A percentile compares a stretch with the other conserved stretches of the same genome.
These are phyloP conservation scores for Penicillium bialowiezense DNA, from an alignment of 495 filamentous ascomycete genomes.

Conservation along the genomic window DNA sequence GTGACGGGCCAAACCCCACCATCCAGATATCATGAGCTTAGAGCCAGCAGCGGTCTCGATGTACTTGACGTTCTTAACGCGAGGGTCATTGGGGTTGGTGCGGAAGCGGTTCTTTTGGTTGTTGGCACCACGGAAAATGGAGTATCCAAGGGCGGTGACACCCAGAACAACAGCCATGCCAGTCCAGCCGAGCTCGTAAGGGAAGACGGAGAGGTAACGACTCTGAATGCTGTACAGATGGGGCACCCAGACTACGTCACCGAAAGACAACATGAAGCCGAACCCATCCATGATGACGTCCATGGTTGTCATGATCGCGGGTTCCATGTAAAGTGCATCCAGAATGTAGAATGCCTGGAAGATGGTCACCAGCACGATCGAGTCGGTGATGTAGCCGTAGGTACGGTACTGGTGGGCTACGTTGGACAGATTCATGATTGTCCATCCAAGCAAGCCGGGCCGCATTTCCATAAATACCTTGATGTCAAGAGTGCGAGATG, in stretches of 20 bases:
- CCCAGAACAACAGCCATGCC: conserved; percentile 61
- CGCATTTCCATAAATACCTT: conserved; percentile 89
- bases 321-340: conserved; percentile 86
- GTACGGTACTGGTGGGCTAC: conserved; percentile 82
- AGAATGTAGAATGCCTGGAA: conserved; percentile 84
- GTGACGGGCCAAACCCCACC: conserved; percentile 92
- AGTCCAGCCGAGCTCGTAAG: conserved; percentile 65
- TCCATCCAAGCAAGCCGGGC: conserved; percentile 88
- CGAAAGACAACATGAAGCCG: conserved; percentile 95
- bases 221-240: conserved; percentile 85
- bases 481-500: conserved; percentile 70
- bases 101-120: conserved; percentile 94
- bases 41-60: conserved; percentile 83
- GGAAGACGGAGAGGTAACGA: conserved; percentile 84
- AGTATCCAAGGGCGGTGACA: conserved; percentile 69
- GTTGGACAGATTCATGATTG: conserved; percentile 81
- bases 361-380: conserved; percentile 74
- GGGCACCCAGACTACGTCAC: conserved; percentile 91
- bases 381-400: conserved; percentile 81
- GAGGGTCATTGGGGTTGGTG: conserved; percentile 79
- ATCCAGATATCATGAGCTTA: conserved; percentile 79
- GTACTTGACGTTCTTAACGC: conserved; percentile 76
- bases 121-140: conserved; percentile 89
- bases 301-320: conserved; percentile 90
- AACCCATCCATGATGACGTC: conserved; percentile 95